Evolutionary conservation across 2,329 filamentous ascomycete species (phyloP).

Genomic region (Fusarium sp.): DNA sequence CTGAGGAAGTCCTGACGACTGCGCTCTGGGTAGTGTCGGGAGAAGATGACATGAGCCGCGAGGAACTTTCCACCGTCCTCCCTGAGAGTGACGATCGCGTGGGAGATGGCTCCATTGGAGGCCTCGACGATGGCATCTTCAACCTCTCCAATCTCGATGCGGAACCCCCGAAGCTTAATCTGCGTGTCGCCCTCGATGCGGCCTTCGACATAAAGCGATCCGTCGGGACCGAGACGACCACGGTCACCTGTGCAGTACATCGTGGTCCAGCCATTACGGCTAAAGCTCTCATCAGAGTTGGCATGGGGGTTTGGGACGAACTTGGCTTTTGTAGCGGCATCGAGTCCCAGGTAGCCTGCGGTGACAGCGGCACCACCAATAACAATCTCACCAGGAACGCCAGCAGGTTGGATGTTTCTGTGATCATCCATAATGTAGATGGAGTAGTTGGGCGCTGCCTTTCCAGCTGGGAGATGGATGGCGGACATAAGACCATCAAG

Average conservation of each 20-base stretch:
- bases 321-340: not conserved
- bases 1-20: not conserved
- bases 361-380: conserved; percentile 6
- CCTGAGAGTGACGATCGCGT: not conserved
- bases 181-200: not conserved
- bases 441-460: not conserved
- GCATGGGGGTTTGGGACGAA: not conserved
- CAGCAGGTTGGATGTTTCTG: not conserved
- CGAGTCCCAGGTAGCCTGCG: not conserved
- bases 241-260: conserved; percentile 7
- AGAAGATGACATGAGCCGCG: not conserved
- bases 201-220: not conserved
- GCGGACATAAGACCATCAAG: not conserved
- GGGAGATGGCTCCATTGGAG: not conserved
- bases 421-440: conserved; percentile 3
- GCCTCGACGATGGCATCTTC: not conserved
- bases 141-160: not conserved
- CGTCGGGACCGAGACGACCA: not conserved
- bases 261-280: not conserved
- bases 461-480: too few species aligned
- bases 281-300: not conserved
- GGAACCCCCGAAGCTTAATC: conserved; percentile 1
- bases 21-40: not conserved
- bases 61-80: not conserved
- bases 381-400: not conserved